Evolutionary conservation across 257 asterid genomes (phyloP).

Genomic region (Solanum gracilifrons): DNA sequence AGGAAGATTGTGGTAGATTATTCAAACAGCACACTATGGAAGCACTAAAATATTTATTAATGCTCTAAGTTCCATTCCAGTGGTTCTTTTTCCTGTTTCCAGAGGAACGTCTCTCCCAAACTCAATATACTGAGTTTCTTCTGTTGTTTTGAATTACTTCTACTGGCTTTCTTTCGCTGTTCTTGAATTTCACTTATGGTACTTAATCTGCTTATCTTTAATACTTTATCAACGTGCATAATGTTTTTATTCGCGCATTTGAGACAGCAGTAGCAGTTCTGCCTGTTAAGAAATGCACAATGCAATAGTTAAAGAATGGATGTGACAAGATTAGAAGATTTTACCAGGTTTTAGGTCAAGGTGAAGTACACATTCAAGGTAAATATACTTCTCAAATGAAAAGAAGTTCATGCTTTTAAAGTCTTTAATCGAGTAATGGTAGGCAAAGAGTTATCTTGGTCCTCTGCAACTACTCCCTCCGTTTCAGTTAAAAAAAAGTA

Average conservation of each 20-base stretch:
- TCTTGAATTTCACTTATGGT: not conserved
- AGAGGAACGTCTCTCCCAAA: not conserved
- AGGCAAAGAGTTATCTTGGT: not conserved
- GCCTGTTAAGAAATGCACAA: not conserved
- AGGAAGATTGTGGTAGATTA: not conserved
- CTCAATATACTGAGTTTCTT: not conserved
- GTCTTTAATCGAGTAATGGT: not conserved
- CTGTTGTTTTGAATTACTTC: not conserved
- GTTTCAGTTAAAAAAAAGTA: not conserved
- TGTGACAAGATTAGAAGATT: not conserved
- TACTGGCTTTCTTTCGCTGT: not conserved
- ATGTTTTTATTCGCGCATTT: not conserved
- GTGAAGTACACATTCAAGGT: not conserved
- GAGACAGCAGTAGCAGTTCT: not conserved
- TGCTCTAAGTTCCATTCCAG: not conserved
- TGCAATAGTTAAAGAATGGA: not conserved
- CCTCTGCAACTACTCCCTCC: not conserved
- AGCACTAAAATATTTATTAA: not conserved
- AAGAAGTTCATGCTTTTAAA: not conserved
- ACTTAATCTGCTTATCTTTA: not conserved
- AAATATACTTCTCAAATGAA: not conserved
- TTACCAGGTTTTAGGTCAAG: not conserved
- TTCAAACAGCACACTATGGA: not conserved
- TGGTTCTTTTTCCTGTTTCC: not conserved
- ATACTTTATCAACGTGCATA: not conserved